These are phyloP conservation scores for Citrus maxima DNA, from an alignment of 345 rosid genomes.

Conservation along the genomic window DNA sequence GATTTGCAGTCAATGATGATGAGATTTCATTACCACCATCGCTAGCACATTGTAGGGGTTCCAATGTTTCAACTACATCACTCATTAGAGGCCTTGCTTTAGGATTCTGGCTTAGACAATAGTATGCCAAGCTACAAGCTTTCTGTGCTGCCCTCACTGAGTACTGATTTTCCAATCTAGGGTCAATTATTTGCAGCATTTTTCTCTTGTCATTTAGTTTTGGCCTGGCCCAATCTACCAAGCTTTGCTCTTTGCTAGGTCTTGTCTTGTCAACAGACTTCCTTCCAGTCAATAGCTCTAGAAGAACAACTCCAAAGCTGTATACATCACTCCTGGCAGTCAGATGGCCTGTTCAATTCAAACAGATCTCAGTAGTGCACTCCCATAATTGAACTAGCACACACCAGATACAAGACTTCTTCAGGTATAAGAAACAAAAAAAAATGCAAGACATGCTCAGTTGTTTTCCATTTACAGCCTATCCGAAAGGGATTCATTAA, in stretches of 20 bases:
- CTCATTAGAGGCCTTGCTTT: constrained; percentile 98
- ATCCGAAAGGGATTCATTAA: background rate
- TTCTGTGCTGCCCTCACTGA: constrained; percentile 89
- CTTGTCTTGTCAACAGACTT: constrained; percentile 94
- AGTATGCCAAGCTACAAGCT: constrained; percentile 94
- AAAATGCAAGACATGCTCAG: background rate
- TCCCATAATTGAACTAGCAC: background rate
- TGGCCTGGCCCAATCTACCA: constrained; percentile 98
- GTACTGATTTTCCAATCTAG: constrained; percentile 83
- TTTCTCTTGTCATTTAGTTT: constrained; percentile 92
- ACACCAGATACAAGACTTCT: background rate
- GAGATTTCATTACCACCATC: constrained; percentile 46
- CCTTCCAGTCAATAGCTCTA: constrained; percentile 88
- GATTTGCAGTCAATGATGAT: constrained; percentile 33
- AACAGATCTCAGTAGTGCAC: constrained; percentile 10
- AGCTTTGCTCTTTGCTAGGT: constrained; percentile 92
- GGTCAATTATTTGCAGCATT: constrained; percentile 84
- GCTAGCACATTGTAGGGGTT: constrained; percentile 68
- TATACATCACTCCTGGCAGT: constrained; percentile 95
- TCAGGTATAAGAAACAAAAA: background rate
- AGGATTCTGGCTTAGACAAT: constrained; percentile 92
- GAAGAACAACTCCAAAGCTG: constrained; percentile 95
- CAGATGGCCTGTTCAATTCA: constrained; percentile 70
- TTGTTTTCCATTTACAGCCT: background rate
- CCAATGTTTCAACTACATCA: constrained; percentile 92